Percentiles rank a stretch among this genome's conserved stretches.
Conservation (phyloP, 306 rosid species). For the Mimosa bimucronata region DNA sequence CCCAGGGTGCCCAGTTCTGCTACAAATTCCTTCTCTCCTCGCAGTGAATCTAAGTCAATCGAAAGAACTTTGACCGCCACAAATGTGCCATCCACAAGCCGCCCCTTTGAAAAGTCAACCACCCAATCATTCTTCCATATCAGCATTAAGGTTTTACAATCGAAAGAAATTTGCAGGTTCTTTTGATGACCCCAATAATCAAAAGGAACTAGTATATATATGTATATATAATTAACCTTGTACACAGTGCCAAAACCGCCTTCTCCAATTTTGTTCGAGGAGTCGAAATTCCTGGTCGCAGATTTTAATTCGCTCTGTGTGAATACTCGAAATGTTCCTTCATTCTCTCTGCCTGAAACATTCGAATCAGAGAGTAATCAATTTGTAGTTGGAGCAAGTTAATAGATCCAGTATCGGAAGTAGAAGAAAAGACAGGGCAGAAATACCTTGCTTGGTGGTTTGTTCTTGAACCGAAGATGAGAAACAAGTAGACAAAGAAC, state of each 20-base stretch:
- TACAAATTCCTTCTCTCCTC: constrained; percentile 86
- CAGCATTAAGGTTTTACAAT: not conserved
- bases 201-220: not conserved
- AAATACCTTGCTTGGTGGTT: constrained; percentile 37
- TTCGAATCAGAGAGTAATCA: not conserved
- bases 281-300: constrained; percentile 61
- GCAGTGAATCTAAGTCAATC: constrained; percentile 75
- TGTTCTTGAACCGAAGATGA: constrained; percentile 19
- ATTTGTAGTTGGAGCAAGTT: not conserved
- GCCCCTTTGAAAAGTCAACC: constrained; percentile 65
- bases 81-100: constrained; percentile 58
- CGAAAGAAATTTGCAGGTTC: not conserved
- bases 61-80: constrained; percentile 88
- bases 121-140: constrained; percentile 18
- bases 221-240: constrained; percentile 62
- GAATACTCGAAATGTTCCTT: constrained; percentile 64
- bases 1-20: constrained; percentile 82
- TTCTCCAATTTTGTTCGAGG: constrained; percentile 69
- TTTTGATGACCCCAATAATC: not conserved
- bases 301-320: constrained; percentile 65
- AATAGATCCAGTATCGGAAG: constrained; percentile 11
- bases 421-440: not conserved
- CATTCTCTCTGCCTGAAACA: constrained; percentile 42
- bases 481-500: constrained; percentile 23
- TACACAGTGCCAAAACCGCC: constrained; percentile 89